These are phyloP conservation scores for Pogostemon cablin DNA, from an alignment of 257 asterid genomes.

Conservation along the genomic window DNA sequence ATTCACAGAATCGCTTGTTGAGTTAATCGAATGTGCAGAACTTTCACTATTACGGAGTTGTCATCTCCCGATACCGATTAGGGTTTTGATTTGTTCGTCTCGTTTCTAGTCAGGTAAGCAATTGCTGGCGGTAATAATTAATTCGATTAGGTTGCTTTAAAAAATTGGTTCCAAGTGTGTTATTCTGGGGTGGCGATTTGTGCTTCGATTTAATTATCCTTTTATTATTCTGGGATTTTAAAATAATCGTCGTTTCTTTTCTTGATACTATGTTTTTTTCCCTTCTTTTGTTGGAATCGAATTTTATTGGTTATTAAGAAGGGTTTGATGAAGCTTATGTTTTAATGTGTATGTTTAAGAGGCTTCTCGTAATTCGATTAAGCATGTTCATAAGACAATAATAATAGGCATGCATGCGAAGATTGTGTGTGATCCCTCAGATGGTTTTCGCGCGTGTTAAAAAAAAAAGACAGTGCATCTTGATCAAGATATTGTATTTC, in stretches of 20 bases:
- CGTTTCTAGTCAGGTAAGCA: constrained; percentile 35
- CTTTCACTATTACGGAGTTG: neutral
- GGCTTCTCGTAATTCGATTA: neutral
- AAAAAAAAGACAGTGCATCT: neutral
- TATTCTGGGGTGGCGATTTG: neutral
- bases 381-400: no score
- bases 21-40: no score
- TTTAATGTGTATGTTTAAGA: neutral
- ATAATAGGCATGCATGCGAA: neutral
- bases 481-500: constrained; percentile 1
- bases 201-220: neutral
- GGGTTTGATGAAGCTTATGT: constrained; percentile 21
- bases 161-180: constrained; percentile 1
- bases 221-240: neutral
- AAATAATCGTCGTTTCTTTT: neutral
- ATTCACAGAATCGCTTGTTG: neutral
- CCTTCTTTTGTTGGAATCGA: neutral
- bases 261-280: constrained; percentile 9
- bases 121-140: neutral
- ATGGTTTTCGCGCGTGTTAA: neutral
- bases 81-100: constrained; percentile 28
- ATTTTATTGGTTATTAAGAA: neutral
- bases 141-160: constrained; percentile 5
- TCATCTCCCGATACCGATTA: constrained; percentile 24
- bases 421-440: constrained; percentile 4